These are phyloP conservation scores for Magnaporthiopsis incrustans DNA, from an alignment of 2,329 filamentous ascomycete genomes.

Conservation along the genomic window DNA sequence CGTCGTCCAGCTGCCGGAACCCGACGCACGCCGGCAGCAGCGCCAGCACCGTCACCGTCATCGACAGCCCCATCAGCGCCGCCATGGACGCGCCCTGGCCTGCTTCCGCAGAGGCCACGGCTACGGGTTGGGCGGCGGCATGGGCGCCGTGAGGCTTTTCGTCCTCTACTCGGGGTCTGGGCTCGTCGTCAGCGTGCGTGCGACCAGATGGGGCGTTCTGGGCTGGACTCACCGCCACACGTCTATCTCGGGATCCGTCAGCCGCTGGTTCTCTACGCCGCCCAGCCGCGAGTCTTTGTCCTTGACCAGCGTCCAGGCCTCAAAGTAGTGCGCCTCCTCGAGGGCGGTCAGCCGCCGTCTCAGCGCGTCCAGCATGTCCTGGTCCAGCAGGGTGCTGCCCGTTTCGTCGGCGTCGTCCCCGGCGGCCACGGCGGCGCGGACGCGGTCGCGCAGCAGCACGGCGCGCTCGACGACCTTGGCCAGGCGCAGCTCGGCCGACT, in stretches of 20 bases:
- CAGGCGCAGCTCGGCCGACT: not conserved
- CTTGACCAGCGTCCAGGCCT: slow-evolving; percentile 1
- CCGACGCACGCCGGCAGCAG: not conserved
- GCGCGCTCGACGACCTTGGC: not conserved
- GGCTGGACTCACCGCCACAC: not conserved
- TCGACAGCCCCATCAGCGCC: too few relatives aligned
- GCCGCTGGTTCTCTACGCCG: too few relatives aligned
- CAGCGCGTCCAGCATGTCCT: not conserved
- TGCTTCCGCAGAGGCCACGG: not conserved
- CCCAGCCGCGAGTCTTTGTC: not conserved
- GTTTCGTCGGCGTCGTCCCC: not conserved
- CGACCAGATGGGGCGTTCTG: too few relatives aligned
- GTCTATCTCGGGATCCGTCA: not conserved
- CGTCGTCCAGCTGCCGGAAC: not conserved
- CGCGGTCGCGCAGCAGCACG: not conserved
- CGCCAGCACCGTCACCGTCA: not conserved
- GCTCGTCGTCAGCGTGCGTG: too few relatives aligned
- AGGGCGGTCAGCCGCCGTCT: not conserved
- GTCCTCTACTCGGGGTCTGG: too few relatives aligned
- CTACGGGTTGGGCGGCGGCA: not conserved
- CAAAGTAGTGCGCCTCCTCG: not conserved
- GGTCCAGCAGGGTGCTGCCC: not conserved
- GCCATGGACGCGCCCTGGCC: not conserved
- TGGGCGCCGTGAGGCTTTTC: not conserved
- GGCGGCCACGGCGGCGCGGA: not conserved